phyloP scores from a whole-genome alignment of 495 filamentous ascomycete genomes.

The Cercophora scortea region DNA sequence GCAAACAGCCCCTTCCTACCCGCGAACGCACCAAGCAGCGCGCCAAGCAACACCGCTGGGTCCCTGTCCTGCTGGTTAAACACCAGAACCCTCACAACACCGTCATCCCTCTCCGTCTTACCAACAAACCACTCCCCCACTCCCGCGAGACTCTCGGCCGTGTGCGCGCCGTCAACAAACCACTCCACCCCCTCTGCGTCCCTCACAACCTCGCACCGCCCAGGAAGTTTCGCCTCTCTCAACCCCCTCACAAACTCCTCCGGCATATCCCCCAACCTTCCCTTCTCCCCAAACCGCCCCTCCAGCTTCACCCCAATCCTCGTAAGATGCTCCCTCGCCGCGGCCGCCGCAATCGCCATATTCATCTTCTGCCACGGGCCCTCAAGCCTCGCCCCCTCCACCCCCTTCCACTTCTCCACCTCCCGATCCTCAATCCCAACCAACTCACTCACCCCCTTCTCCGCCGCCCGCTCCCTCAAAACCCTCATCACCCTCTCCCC shows the following conservation, averaged over 20 bases:
- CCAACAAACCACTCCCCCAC: constrained; percentile 65
- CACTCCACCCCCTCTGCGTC: constrained; percentile 52
- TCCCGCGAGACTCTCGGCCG: constrained; percentile 66
- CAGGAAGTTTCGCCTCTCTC: constrained; percentile 55
- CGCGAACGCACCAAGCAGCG: constrained; percentile 29
- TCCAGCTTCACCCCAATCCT: constrained; percentile 9
- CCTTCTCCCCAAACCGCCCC: constrained; percentile 12
- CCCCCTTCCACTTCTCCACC: constrained; percentile 29
- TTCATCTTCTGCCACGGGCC: constrained; percentile 40
- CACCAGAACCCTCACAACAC: constrained; percentile 47
- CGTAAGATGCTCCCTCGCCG: constrained; percentile 30
- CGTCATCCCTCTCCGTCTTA: constrained; percentile 22
- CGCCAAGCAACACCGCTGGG: constrained; percentile 47
- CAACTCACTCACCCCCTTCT: constrained; percentile 24
- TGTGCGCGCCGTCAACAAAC: constrained; percentile 90
- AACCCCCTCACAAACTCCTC: constrained; percentile 58
- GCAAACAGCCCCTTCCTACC: constrained; percentile 15
- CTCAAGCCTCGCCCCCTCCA: constrained; percentile 20
- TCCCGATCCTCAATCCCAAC: constrained; percentile 26
- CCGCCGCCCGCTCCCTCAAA: constrained; percentile 25
- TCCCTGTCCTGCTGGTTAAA: constrained; percentile 95
- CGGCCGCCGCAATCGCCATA: constrained; percentile 34
- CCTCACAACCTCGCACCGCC: constrained; percentile 63
- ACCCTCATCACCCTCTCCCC: constrained; percentile 28
- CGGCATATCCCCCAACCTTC: constrained; percentile 15